These are phyloP conservation scores for Heritiera fomes DNA, from an alignment of 345 rosid genomes.

Conservation along the genomic window DNA sequence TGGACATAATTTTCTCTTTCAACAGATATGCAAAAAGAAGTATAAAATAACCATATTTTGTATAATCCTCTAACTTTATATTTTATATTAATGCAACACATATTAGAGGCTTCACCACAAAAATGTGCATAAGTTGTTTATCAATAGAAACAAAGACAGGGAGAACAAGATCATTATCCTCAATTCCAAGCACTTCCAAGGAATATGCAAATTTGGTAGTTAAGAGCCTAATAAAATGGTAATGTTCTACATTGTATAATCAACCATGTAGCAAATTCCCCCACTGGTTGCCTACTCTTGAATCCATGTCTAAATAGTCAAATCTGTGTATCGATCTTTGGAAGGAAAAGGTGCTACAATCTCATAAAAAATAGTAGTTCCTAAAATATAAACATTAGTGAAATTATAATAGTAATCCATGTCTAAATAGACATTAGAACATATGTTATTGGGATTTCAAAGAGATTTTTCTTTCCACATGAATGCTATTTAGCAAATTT, in stretches of 20 bases:
- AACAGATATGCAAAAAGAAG: not conserved
- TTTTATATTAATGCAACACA: not conserved
- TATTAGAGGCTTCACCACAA: not conserved
- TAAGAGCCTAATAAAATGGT: not conserved
- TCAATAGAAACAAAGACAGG: not conserved
- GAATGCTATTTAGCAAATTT: conserved; percentile 2
- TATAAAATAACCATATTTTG: not conserved
- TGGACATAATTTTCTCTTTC: not conserved
- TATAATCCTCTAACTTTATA: not conserved
- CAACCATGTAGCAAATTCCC: conserved; percentile 12
- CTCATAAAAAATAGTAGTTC: not conserved
- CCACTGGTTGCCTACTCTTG: not conserved
- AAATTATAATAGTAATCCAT: not conserved
- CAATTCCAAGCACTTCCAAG: not conserved
- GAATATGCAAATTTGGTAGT: not conserved
- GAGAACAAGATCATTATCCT: not conserved
- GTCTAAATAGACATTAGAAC: not conserved
- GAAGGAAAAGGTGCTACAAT: not conserved
- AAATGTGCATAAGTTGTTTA: not conserved
- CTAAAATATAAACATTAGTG: not conserved
- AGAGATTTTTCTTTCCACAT: not conserved
- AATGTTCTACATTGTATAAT: not conserved
- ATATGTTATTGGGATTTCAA: conserved; percentile 1
- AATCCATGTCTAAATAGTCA: not conserved
- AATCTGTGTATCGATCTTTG: not conserved